Base-by-base conservation (phyloP, 441 rosid genomes). In the Erysimum pusillum region DNA sequence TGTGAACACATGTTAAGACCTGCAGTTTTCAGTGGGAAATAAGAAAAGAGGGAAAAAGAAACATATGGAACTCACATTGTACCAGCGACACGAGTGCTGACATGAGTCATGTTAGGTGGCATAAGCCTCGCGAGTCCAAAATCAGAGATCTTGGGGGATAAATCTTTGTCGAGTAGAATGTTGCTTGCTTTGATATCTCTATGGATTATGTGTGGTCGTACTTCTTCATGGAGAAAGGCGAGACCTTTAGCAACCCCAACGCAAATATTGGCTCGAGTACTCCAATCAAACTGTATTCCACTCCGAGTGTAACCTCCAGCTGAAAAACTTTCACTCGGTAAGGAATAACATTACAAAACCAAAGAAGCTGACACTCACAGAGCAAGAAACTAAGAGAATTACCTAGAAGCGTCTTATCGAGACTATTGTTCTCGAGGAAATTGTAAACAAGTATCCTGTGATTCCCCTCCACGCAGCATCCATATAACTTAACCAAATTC, bases 171-270 rank as follows among this genome's bases (percentile, higher is more conserved):
- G 3, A 95, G 96, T 17, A 95, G 90, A 73, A 95, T 93, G 81
- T 95, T 95, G 84, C 99, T 95, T 6, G 99, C 98, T 83, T 92
- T 94, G 75, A 94, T 94, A 83, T 94, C 98, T 84, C 97, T 87
- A 45, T 92, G 98, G 51, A 92, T 71, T 42, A 95, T 85, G 70
- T 85, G 82, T 5, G 99, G 99, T 12, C 67, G 83, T 83, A 93
- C 88, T 79, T 86, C 89, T 56, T 93, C 97, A 17, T 95, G 99
- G 79, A 95, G 98, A 75, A 78, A 95, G 36, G 97, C 90, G 64
- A 95, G 89, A 51, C 99, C 99, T 69, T 76, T 79, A 36, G 98
- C 99, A 68, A 95, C 81, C 13, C 98, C 99, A 31, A 93, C 69
- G 81, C 97, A 86, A 39, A 95, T 95, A 75, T 63, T 86, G 41